These are phyloP conservation scores for Cordyceps cicadae DNA, from an alignment of 2,329 filamentous ascomycete genomes.

Conservation along the genomic window DNA sequence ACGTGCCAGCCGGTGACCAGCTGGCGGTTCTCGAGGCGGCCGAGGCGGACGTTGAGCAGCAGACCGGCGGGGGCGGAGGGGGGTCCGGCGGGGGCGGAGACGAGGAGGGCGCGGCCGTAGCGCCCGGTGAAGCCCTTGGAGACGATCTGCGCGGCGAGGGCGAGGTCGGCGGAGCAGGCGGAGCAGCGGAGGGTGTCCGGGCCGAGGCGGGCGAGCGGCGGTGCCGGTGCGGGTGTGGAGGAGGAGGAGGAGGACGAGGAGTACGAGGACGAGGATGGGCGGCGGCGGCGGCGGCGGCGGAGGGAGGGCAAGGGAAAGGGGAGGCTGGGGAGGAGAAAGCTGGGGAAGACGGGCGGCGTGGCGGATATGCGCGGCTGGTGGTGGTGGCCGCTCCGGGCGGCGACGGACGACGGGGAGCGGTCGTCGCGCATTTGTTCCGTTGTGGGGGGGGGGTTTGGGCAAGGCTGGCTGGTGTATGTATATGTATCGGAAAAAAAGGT, in stretches of 20 bases:
- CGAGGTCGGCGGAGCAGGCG: conserved; percentile 52
- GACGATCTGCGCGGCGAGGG: conserved; percentile 52
- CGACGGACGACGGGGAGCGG: conserved; percentile 12
- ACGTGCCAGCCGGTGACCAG: conserved; percentile 56
- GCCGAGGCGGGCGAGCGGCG: conserved; percentile 32
- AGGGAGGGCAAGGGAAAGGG: conserved; percentile 39
- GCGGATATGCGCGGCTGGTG: conserved; percentile 25
- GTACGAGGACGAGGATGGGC: too few relatives aligned
- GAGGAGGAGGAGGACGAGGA: conserved; percentile 24
- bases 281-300: conserved; percentile 28
- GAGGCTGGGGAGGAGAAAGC: conserved; percentile 45
- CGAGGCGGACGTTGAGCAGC: conserved; percentile 48
- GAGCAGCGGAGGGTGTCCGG: conserved; percentile 52
- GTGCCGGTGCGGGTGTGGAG: neutral
- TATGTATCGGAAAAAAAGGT: too few relatives aligned
- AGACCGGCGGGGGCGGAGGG: conserved; percentile 11
- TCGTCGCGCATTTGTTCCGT: neutral
- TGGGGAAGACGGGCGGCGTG: conserved; percentile 38
- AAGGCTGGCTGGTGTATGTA: too few relatives aligned
- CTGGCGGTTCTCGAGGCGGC: conserved; percentile 45
- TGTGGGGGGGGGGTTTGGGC: neutral
- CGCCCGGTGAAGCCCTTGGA: conserved; percentile 60
- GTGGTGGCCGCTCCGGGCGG: conserved; percentile 26
- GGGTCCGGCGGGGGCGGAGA: conserved; percentile 32
- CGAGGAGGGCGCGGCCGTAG: conserved; percentile 55